Conservation (phyloP, 768 basidiomycete genomes). For the Mycena polygramma region DNA sequence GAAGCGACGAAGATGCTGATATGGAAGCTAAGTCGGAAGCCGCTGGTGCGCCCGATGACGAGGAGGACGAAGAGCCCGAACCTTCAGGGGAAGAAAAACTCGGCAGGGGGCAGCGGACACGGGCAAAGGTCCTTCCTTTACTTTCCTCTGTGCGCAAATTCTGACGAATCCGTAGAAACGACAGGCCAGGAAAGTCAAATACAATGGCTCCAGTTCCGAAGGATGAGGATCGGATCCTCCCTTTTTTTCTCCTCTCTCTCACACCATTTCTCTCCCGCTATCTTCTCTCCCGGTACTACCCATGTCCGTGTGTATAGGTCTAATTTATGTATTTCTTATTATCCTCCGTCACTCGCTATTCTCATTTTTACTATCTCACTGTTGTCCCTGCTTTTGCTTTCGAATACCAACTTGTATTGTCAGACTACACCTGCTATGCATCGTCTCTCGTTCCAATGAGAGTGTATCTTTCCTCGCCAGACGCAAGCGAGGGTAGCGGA, state of each 20-base stretch:
- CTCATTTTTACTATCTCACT: constrained; percentile 26
- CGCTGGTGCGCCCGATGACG: constrained; percentile 45
- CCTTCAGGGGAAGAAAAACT: constrained; percentile 50
- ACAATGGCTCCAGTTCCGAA: constrained; percentile 24
- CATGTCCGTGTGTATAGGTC: constrained; percentile 9
- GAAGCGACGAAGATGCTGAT: constrained; percentile 57
- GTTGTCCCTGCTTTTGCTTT: constrained; percentile 31
- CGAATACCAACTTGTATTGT: constrained; percentile 22
- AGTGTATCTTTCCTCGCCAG: too few relatives aligned
- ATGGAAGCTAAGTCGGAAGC: constrained; percentile 44
- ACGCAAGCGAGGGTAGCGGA: too few relatives aligned
- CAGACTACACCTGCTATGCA: constrained; percentile 8
- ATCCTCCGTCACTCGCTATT: constrained; percentile 7
- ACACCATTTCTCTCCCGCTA: background rate
- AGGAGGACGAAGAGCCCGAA: constrained; percentile 41
- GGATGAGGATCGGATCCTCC: constrained; percentile 2
- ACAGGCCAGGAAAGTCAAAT: constrained; percentile 28
- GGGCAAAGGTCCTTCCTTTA: constrained; percentile 53
- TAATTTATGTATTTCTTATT: constrained; percentile 13
- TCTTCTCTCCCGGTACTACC: background rate
- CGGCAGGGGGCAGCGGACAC: constrained; percentile 54
- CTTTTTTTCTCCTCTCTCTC: constrained; percentile 2
- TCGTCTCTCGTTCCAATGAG: too few relatives aligned
- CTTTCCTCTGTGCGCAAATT: too few relatives aligned
- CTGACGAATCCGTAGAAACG: constrained; percentile 19